Evolutionary conservation across 352 stramenopile species (phyloP).

Genomic region (Hyaloperonospora brassicae): DNA sequence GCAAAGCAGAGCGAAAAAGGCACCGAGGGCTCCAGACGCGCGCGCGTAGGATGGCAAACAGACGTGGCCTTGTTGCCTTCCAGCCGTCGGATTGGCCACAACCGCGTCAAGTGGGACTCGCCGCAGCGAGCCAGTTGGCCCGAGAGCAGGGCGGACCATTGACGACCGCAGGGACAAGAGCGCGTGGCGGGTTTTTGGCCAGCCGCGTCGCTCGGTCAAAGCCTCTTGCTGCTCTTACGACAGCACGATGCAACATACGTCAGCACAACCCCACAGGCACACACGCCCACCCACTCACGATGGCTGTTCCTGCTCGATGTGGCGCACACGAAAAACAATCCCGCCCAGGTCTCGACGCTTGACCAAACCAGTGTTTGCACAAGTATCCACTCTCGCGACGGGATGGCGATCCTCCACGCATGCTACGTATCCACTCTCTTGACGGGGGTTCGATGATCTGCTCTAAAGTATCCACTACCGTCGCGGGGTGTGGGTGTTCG

Average conservation of each 20-base stretch:
- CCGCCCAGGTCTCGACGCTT: too few relatives aligned
- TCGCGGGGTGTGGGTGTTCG: not conserved
- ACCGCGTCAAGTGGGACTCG: constrained; percentile 14
- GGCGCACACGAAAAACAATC: too few relatives aligned
- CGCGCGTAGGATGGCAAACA: constrained; percentile 14
- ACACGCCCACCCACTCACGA: too few relatives aligned
- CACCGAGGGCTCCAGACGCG: constrained; percentile 13
- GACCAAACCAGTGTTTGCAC: too few relatives aligned
- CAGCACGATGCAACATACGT: constrained; percentile 3
- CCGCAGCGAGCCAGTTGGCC: constrained; percentile 13
- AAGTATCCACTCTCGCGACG: too few relatives aligned
- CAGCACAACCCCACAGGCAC: too few relatives aligned
- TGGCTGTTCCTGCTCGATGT: too few relatives aligned
- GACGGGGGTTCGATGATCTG: too few relatives aligned
- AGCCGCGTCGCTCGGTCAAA: constrained; percentile 6
- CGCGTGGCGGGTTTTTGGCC: constrained; percentile 9
- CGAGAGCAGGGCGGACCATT: constrained; percentile 12
- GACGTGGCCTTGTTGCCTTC: not conserved
- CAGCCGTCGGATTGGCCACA: constrained; percentile 15
- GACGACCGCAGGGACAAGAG: constrained; percentile 1
- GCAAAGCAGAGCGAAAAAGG: not conserved
- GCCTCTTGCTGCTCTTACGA: constrained; percentile 6
- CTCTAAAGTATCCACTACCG: not conserved
- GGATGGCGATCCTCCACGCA: too few relatives aligned
- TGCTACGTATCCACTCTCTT: too few relatives aligned